phyloP scores from a whole-genome alignment of 805 yeast species.

The Ogataea pignaliae region DNA sequence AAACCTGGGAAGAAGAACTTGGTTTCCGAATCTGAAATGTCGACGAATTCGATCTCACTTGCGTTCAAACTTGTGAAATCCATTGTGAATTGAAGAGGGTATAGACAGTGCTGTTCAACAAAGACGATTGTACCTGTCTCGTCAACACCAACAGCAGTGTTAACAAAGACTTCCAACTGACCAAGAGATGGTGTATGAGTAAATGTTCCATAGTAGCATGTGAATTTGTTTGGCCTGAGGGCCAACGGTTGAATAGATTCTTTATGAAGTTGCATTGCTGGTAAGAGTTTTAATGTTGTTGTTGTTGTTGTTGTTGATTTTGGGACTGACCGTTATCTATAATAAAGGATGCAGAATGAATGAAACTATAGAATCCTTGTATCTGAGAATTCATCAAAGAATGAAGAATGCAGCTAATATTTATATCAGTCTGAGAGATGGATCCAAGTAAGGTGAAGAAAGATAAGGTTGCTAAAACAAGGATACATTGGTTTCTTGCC shows the following conservation, averaged over 20 bases:
- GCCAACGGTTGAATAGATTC: slow-evolving; percentile 17
- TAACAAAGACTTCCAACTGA: slow-evolving; percentile 47
- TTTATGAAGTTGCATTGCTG: slow-evolving; percentile 4
- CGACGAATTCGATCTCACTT: slow-evolving; percentile 30
- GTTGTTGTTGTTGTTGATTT: too few species aligned
- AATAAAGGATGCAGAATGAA: too few species aligned
- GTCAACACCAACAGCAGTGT: slow-evolving; percentile 63
- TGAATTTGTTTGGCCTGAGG: slow-evolving; percentile 18
- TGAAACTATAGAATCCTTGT: too few species aligned
- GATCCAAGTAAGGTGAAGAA: too few species aligned
- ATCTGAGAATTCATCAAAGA: too few species aligned
- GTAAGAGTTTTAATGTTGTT: not conserved
- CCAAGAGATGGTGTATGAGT: slow-evolving; percentile 67
- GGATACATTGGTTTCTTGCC: too few species aligned
- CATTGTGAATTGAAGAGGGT: slow-evolving; percentile 10
- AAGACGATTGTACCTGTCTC: slow-evolving; percentile 48
- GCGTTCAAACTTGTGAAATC: slow-evolving; percentile 7
- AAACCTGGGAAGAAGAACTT: slow-evolving; percentile 79
- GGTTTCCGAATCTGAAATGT: slow-evolving; percentile 32
- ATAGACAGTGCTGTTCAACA: slow-evolving; percentile 13
- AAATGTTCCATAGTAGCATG: slow-evolving; percentile 64
- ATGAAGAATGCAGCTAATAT: too few species aligned
- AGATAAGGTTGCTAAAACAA: too few species aligned
- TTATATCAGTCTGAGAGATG: too few species aligned
- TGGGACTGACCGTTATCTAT: too few species aligned